Evolutionary conservation across 441 rosid genomes (phyloP).

Genomic region (Theobroma grandiflorum): DNA sequence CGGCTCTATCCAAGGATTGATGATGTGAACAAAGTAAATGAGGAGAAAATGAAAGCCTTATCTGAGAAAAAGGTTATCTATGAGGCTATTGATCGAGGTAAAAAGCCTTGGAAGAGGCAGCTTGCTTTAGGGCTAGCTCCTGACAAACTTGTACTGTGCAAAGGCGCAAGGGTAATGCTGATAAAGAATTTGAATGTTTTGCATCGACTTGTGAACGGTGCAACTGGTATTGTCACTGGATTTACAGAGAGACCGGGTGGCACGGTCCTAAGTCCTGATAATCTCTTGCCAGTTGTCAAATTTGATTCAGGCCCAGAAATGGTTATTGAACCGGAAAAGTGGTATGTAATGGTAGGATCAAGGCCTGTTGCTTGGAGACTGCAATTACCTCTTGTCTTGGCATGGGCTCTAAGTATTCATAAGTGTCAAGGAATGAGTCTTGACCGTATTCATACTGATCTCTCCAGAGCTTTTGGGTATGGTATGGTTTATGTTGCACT

Average conservation of each 20-base stretch:
- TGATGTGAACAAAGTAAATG: conserved; percentile 41
- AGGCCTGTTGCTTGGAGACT: conserved; percentile 35
- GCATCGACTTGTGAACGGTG: conserved; percentile 42
- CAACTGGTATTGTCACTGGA: conserved; percentile 39
- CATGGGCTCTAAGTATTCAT: conserved; percentile 55
- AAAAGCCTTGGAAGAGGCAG: conserved; percentile 24
- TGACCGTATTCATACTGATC: conserved; percentile 40
- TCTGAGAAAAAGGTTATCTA: conserved; percentile 26
- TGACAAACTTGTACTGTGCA: conserved; percentile 34
- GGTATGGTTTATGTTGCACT: conserved; percentile 51
- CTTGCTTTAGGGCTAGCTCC: conserved; percentile 38
- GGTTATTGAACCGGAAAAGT: conserved; percentile 30
- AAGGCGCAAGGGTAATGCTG: conserved; percentile 50
- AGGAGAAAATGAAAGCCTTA: conserved; percentile 34
- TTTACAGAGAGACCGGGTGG: conserved; percentile 15
- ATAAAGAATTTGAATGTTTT: conserved; percentile 38
- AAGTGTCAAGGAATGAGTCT: conserved; percentile 54
- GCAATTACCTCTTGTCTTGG: conserved; percentile 46
- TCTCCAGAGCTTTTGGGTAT: conserved; percentile 41
- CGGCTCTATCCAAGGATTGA: conserved; percentile 43
- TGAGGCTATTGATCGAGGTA: conserved; percentile 37
- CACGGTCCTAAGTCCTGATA: conserved; percentile 11
- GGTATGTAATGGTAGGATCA: conserved; percentile 38
- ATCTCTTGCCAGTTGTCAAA: conserved; percentile 39
- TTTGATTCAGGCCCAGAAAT: conserved; percentile 38